A percentile compares a stretch with the other conserved stretches of the same genome.
These are phyloP conservation scores for Penicillium salamii DNA, from an alignment of 495 filamentous ascomycete genomes.

Conservation along the genomic window DNA sequence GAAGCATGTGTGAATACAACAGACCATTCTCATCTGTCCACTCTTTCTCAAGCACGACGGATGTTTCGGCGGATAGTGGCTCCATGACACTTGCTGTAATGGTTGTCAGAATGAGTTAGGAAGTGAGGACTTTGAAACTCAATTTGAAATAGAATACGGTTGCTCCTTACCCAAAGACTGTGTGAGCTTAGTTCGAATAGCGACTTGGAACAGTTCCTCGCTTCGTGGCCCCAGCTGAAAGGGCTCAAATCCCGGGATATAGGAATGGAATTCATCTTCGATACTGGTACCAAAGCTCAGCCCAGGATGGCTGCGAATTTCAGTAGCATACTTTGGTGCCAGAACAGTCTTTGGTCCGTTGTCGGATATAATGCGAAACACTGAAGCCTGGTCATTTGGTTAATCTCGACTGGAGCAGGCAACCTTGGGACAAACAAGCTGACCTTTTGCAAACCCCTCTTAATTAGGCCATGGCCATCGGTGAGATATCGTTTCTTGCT, in stretches of 20 bases:
- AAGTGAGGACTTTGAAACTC: no score
- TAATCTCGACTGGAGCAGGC: no score
- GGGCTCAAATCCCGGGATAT: conserved; percentile 3
- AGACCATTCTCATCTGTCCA: conserved; percentile 3
- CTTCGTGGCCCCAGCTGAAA: not conserved
- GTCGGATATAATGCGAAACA: conserved; percentile 4
- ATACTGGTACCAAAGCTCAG: not conserved
- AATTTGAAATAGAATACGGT: no score
- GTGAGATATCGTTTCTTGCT: not conserved
- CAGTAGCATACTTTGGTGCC: conserved; percentile 5
- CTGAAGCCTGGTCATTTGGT: not conserved
- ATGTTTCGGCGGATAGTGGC: no score
- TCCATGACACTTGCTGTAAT: not conserved
- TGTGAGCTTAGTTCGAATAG: not conserved
- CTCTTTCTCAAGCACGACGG: not conserved
- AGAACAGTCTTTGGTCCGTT: conserved; percentile 5
- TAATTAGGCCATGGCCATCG: not conserved
- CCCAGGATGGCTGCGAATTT: conserved; percentile 1
- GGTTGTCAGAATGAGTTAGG: no score
- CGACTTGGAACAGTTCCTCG: conserved; percentile 1
- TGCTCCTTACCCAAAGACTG: conserved; percentile 3
- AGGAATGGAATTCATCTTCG: not conserved
- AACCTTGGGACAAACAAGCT: not conserved
- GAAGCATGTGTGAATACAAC: no score
- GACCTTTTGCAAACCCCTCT: not conserved